Evolutionary conservation across 352 stramenopile species (phyloP).

Genomic region (Globisporangium sylvaticum): DNA sequence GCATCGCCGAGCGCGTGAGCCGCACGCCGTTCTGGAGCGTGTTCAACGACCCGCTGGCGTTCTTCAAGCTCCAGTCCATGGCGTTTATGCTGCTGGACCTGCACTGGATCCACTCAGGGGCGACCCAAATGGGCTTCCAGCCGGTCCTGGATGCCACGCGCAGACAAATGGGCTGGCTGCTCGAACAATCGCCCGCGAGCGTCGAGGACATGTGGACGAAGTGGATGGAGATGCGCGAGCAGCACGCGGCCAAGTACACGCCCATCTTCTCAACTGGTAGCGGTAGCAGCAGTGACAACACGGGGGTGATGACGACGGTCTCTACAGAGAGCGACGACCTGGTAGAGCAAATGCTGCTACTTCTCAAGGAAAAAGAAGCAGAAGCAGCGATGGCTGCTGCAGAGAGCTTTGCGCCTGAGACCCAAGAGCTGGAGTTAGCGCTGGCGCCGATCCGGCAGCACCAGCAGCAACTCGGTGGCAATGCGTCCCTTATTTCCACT

Average conservation of each 20-base stretch:
- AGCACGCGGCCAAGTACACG: constrained; percentile 57
- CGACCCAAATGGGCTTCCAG: constrained; percentile 84
- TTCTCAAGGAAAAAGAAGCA: constrained; percentile 16
- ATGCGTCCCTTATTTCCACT: too few relatives aligned
- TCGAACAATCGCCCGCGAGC: constrained; percentile 63
- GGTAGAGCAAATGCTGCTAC: constrained; percentile 15
- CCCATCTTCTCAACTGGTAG: constrained; percentile 19
- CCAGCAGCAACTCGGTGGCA: background rate
- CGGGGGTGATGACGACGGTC: background rate
- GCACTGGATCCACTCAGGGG: constrained; percentile 76
- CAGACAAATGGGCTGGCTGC: constrained; percentile 77
- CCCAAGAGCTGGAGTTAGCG: background rate
- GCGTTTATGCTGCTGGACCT: constrained; percentile 83
- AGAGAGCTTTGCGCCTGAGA: background rate
- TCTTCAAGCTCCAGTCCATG: constrained; percentile 80
- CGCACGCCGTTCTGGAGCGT: constrained; percentile 79
- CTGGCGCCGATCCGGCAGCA: background rate
- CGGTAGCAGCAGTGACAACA: background rate
- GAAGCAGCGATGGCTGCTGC: background rate
- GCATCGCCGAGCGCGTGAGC: constrained; percentile 73
- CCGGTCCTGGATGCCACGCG: constrained; percentile 72
- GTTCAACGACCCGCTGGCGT: constrained; percentile 63
- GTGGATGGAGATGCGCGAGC: constrained; percentile 78
- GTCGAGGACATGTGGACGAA: constrained; percentile 85
- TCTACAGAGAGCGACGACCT: constrained; percentile 15